phyloP scores from a whole-genome alignment of 257 asterid genomes.

The Forsythia viridissima region DNA sequence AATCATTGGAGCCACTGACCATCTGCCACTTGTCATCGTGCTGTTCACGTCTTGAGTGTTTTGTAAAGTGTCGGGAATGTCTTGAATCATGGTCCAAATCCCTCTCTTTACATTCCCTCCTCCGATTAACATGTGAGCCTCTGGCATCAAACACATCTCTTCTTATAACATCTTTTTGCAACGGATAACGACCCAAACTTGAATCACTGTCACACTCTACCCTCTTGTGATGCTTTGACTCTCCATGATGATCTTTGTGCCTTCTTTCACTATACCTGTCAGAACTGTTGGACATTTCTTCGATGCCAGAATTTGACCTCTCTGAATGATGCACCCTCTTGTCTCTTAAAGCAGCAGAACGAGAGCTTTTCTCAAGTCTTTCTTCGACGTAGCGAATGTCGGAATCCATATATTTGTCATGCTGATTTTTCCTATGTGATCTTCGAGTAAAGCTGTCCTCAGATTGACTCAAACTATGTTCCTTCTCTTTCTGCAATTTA shows the following conservation, averaged over 20 bases:
- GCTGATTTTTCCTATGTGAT: constrained; percentile 40
- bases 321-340: constrained; percentile 42
- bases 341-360: constrained; percentile 43
- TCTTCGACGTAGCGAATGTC: constrained; percentile 37
- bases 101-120: constrained; percentile 29
- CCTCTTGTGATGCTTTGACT: constrained; percentile 48
- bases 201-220: constrained; percentile 49
- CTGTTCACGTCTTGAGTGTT: constrained; percentile 13
- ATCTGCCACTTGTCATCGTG: constrained; percentile 28
- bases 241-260: constrained; percentile 46
- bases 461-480: constrained; percentile 46
- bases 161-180: constrained; percentile 36
- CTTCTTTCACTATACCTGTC: constrained; percentile 42
- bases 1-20: constrained; percentile 27
- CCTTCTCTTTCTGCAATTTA: constrained; percentile 36
- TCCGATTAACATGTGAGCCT: constrained; percentile 34
- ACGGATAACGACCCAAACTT: constrained; percentile 42
- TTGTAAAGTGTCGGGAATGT: constrained; percentile 24
- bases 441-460: constrained; percentile 49
- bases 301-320: constrained; percentile 53
- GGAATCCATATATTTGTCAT: constrained; percentile 32
- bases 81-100: constrained; percentile 26
- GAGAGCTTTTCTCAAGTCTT: constrained; percentile 45
- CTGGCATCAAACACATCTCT: constrained; percentile 28
- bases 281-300: constrained; percentile 39